Conservation (phyloP, 2,329 filamentous ascomycete species). For the Sclerotiophoma versabilis region DNA sequence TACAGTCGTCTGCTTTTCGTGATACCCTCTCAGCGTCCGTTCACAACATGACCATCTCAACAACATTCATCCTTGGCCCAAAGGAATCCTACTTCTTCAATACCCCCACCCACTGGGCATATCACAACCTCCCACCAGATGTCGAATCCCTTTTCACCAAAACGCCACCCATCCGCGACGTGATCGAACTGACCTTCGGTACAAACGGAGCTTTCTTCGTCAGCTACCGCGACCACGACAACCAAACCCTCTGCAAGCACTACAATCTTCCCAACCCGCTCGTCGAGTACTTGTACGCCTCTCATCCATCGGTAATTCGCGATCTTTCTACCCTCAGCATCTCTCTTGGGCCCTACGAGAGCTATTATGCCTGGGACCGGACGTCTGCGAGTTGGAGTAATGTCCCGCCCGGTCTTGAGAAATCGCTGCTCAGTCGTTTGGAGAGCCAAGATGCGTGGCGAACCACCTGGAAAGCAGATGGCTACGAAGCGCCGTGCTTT, state of each 20-base stretch:
- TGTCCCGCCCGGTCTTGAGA: conserved; percentile 37
- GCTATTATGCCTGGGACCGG: conserved; percentile 42
- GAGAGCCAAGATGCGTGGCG: conserved; percentile 33
- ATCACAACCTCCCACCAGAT: conserved; percentile 39
- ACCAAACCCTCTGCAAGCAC: conserved; percentile 26
- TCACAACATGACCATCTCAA: conserved; percentile 35
- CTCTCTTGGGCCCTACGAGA: conserved; percentile 38
- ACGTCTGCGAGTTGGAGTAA: conserved; percentile 37
- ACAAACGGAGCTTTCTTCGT: conserved; percentile 37
- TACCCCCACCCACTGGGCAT: conserved; percentile 43
- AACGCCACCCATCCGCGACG: conserved; percentile 36
- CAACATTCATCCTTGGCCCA: conserved; percentile 37
- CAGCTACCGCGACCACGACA: conserved; percentile 34
- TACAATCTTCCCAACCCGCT: conserved; percentile 45
- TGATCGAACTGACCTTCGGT: conserved; percentile 37
- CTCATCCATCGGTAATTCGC: conserved; percentile 33
- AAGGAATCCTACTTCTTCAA: conserved; percentile 45
- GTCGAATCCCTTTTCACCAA: conserved; percentile 41
- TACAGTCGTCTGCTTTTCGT: not conserved
- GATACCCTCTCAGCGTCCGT: not conserved
- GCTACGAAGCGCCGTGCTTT: conserved; percentile 37
- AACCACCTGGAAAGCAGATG: conserved; percentile 36
- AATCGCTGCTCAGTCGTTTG: conserved; percentile 32
- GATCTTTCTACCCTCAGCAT: conserved; percentile 39
- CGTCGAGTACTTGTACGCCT: conserved; percentile 37